These are phyloP conservation scores for Harringtonia lauricola DNA, from an alignment of 2,329 filamentous ascomycete genomes.

Conservation along the genomic window DNA sequence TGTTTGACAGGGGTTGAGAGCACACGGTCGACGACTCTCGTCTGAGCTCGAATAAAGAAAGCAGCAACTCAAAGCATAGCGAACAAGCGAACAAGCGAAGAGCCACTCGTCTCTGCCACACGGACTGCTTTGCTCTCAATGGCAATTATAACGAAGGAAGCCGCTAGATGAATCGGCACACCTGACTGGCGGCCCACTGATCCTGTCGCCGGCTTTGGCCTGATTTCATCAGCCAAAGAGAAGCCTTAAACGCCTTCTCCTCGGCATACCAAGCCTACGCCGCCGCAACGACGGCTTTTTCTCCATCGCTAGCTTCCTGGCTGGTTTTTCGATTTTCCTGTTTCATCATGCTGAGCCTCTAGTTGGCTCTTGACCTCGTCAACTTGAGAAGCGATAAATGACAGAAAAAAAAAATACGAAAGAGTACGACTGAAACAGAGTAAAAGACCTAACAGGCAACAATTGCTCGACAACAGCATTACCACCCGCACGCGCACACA, in stretches of 20 bases:
- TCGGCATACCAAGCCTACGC: neutral
- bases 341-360: too few relatives aligned
- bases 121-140: neutral
- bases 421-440: too few relatives aligned
- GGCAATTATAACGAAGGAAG: neutral
- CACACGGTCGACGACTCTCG: too few relatives aligned
- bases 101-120: neutral
- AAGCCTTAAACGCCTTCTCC: neutral
- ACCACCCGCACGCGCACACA: neutral
- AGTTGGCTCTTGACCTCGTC: too few relatives aligned
- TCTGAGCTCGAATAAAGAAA: too few relatives aligned
- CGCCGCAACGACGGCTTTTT: neutral
- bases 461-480: neutral
- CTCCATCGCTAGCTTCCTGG: neutral
- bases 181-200: conserved; percentile 3
- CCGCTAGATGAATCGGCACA: neutral
- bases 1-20: too few relatives aligned
- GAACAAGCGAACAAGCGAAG: too few relatives aligned
- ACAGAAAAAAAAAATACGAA: too few relatives aligned
- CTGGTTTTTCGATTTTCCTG: neutral
- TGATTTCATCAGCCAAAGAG: neutral
- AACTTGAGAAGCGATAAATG: too few relatives aligned
- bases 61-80: too few relatives aligned
- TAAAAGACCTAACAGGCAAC: too few relatives aligned
- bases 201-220: conserved; percentile 1